Conservation (phyloP, 2,329 filamentous ascomycete genomes). For the Fusarium lateritium region DNA sequence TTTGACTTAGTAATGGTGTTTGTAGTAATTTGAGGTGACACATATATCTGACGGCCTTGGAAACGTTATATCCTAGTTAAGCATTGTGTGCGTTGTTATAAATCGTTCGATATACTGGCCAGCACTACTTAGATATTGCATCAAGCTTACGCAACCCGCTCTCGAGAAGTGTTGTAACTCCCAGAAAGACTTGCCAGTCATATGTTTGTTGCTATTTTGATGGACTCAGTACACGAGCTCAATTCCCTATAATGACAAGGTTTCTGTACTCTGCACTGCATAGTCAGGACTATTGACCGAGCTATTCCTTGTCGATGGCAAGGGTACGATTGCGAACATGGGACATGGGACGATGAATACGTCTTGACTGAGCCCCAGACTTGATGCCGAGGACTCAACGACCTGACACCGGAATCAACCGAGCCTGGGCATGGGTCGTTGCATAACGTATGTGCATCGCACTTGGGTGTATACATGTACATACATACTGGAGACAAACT, state of each 20-base stretch:
- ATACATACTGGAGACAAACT: slow-evolving; percentile 16
- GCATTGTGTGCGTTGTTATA: neutral
- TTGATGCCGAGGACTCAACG: slow-evolving; percentile 5
- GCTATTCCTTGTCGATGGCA: slow-evolving; percentile 15
- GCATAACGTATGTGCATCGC: slow-evolving; percentile 13
- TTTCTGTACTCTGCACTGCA: neutral
- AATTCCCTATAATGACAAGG: neutral
- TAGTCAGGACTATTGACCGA: slow-evolving; percentile 4
- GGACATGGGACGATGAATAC: slow-evolving; percentile 21
- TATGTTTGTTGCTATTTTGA: neutral
- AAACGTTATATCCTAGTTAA: neutral
- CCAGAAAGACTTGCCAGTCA: neutral
- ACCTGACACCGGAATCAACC: slow-evolving; percentile 39
- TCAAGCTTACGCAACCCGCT: slow-evolving; percentile 12
- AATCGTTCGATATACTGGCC: neutral
- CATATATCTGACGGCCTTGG: neutral
- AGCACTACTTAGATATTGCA: neutral
- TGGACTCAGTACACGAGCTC: neutral
- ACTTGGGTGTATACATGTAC: slow-evolving; percentile 8
- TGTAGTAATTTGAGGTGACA: neutral
- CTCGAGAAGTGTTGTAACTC: slow-evolving; percentile 2
- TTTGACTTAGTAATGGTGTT: neutral
- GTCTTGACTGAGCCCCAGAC: slow-evolving; percentile 23
- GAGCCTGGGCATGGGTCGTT: slow-evolving; percentile 30
- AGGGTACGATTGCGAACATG: slow-evolving; percentile 1